Percentiles rank a stretch among this genome's conserved stretches.
Conservation (phyloP, 2,329 filamentous ascomycete genomes). For the Hortaea sp. region DNA sequence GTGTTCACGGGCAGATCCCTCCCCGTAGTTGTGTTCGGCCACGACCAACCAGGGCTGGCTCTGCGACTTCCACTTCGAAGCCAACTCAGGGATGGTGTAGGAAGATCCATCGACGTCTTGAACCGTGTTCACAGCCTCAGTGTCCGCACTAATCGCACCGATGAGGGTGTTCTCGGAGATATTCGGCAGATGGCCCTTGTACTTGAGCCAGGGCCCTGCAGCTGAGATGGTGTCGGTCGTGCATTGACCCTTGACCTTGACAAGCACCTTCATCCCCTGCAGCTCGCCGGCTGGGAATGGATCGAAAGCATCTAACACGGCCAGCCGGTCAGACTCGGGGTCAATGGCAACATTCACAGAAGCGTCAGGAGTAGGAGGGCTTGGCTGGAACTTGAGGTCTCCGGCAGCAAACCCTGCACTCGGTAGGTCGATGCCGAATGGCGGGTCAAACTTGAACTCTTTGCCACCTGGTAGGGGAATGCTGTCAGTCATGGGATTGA, state of each 20-base stretch:
- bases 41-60: constrained; percentile 82
- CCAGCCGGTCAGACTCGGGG: constrained; percentile 80
- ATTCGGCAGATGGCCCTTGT: constrained; percentile 97
- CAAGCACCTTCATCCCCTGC: constrained; percentile 69
- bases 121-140: constrained; percentile 82
- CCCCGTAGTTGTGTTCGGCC: constrained; percentile 95
- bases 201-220: constrained; percentile 94
- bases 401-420: constrained; percentile 72
- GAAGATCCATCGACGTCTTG: constrained; percentile 69
- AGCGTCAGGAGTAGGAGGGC: constrained; percentile 61
- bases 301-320: constrained; percentile 80
- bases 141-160: constrained; percentile 84
- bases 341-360: constrained; percentile 65
- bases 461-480: constrained; percentile 70
- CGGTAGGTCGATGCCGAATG: constrained; percentile 50
- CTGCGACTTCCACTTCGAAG: constrained; percentile 67
- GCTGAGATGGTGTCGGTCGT: constrained; percentile 98
- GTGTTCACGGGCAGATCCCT: constrained; percentile 81
- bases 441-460: constrained; percentile 73
- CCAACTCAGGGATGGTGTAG: constrained; percentile 74
- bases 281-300: constrained; percentile 69
- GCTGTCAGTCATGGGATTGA: constrained; percentile 88
- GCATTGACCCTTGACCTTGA: constrained; percentile 96
- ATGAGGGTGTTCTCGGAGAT: constrained; percentile 97
- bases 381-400: constrained; percentile 62